Conservation (phyloP, 345 rosid genomes). For the Populus euphratica region DNA sequence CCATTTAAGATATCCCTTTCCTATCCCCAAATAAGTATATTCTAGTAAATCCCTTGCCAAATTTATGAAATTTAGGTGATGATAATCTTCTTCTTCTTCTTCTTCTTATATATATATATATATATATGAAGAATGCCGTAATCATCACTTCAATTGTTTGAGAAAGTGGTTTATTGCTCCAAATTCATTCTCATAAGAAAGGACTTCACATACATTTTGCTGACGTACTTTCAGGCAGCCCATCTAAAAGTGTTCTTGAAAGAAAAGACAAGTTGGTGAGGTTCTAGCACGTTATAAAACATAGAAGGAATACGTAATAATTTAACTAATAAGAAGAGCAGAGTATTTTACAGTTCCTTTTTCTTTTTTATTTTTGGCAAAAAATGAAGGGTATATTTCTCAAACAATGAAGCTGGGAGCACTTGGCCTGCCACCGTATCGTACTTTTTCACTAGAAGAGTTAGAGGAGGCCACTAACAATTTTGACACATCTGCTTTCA, state of each 20-base stretch:
- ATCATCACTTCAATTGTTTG: neutral
- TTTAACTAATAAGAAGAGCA: neutral
- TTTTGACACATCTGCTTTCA: constrained; percentile 81
- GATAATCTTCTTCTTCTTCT: neutral
- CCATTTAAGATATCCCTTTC: neutral
- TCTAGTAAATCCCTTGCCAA: neutral
- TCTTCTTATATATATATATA: no score
- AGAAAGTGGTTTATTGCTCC: neutral
- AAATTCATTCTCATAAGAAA: neutral
- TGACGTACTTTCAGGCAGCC: neutral
- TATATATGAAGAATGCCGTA: neutral
- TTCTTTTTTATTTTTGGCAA: neutral
- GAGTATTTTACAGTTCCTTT: neutral
- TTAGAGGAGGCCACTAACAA: constrained; percentile 77
- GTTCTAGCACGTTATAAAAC: neutral
- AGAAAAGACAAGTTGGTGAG: neutral
- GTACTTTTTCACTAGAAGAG: constrained; percentile 83
- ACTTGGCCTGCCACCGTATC: constrained; percentile 81
- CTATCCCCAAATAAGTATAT: neutral
- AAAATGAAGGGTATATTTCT: constrained; percentile 69
- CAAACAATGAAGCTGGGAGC: constrained; percentile 87
- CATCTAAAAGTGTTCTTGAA: neutral
- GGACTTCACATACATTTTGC: neutral
- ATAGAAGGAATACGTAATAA: neutral
- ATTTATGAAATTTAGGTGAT: neutral